Evolutionary conservation across 2,329 filamentous ascomycete genomes (phyloP).

Genomic region (Claviceps capensis): DNA sequence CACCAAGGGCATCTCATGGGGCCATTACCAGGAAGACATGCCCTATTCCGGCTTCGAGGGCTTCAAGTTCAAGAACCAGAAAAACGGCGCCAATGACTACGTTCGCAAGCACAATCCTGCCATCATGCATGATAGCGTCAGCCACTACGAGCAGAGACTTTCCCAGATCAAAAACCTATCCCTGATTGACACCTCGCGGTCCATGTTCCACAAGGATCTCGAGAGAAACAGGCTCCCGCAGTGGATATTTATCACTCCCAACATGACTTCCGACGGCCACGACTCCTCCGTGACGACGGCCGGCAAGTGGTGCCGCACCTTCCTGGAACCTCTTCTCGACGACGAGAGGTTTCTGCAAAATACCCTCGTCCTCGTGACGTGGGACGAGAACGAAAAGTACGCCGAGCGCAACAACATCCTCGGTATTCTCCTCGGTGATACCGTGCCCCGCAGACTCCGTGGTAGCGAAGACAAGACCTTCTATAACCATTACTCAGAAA

Average conservation of each 20-base stretch:
- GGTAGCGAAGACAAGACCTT: slow-evolving; percentile 57
- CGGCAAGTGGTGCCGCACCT: slow-evolving; percentile 52
- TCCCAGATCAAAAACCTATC: slow-evolving; percentile 60
- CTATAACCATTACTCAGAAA: slow-evolving; percentile 60
- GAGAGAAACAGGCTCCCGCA: slow-evolving; percentile 51
- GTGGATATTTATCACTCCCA: slow-evolving; percentile 58
- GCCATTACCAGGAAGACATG: slow-evolving; percentile 63
- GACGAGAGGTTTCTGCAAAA: slow-evolving; percentile 61
- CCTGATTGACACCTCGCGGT: slow-evolving; percentile 25
- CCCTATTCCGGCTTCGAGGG: slow-evolving; percentile 65
- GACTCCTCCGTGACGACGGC: slow-evolving; percentile 58
- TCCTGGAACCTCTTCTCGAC: slow-evolving; percentile 55
- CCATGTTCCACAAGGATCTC: slow-evolving; percentile 54
- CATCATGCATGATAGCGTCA: slow-evolving; percentile 52
- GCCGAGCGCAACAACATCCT: slow-evolving; percentile 53
- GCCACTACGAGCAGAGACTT: slow-evolving; percentile 43
- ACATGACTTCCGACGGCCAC: slow-evolving; percentile 66
- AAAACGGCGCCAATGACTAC: slow-evolving; percentile 58
- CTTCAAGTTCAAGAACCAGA: slow-evolving; percentile 45
- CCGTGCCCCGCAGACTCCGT: slow-evolving; percentile 48
- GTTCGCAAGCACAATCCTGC: slow-evolving; percentile 69
- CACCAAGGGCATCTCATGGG: slow-evolving; percentile 51
- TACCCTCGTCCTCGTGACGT: slow-evolving; percentile 63
- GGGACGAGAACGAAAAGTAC: slow-evolving; percentile 67
- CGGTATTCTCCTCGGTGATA: slow-evolving; percentile 59